phyloP scores from a whole-genome alignment of 768 basidiomycete species.

The Lyophyllum shimeji region DNA sequence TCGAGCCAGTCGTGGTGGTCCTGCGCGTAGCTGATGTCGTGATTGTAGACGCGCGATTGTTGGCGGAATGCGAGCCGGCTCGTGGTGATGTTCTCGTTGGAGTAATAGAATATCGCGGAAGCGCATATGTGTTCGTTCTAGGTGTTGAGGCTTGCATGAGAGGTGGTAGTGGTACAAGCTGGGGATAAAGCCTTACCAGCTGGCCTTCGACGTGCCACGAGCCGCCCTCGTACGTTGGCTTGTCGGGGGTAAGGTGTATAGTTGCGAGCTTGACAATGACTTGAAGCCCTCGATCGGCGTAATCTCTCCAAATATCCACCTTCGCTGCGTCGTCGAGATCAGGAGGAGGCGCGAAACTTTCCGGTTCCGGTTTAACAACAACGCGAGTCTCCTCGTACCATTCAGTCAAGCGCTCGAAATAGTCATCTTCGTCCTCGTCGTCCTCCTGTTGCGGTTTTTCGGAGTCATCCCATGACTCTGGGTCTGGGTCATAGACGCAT shows the following conservation, averaged over 20 bases:
- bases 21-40: constrained; percentile 15
- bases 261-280: constrained; percentile 33
- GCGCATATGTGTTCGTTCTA: constrained; percentile 28
- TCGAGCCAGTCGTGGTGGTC: constrained; percentile 21
- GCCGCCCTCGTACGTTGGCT: constrained; percentile 35
- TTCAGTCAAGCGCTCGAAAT: constrained; percentile 11
- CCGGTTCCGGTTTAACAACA: constrained; percentile 16
- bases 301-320: constrained; percentile 14
- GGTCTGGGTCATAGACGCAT: constrained; percentile 12
- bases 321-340: background rate
- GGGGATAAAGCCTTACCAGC: constrained; percentile 10
- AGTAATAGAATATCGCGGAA: constrained; percentile 26
- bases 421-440: constrained; percentile 21
- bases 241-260: constrained; percentile 34
- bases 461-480: constrained; percentile 3
- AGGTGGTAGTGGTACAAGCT: too few species aligned
- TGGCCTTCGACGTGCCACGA: constrained; percentile 39
- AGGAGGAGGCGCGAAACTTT: constrained; percentile 8
- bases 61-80: constrained; percentile 31
- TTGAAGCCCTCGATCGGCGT: constrained; percentile 21
- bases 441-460: constrained; percentile 15
- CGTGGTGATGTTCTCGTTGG: constrained; percentile 30
- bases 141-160: background rate
- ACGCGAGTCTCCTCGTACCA: constrained; percentile 8
- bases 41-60: constrained; percentile 3